Evolutionary conservation across 2,329 filamentous ascomycete species (phyloP), one percentile per base, ranked within the genome.

Genomic region (Sporothrix euskadiensis): DNA sequence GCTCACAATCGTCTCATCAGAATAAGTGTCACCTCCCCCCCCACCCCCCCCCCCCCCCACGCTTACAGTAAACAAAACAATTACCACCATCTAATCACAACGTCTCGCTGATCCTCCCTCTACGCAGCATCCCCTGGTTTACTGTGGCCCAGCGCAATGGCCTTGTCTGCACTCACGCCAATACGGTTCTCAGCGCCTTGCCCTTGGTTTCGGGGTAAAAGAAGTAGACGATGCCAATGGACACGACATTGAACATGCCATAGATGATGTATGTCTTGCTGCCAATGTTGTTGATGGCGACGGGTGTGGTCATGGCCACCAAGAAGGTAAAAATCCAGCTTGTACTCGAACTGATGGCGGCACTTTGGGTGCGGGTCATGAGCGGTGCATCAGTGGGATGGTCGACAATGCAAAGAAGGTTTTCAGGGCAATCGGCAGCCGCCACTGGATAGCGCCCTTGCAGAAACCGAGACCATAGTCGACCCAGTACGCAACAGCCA

Each of bases 311-410:
- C 81, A 83, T 83, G 12, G 80, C 79, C 19, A 84, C 81, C n/a
- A 85, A 80, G 73, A 85, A 84, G 78, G 84, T 83, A 82, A 83
- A 85, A 41, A 86, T 81, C 85, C 85, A 87, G 76, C 85, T 84
- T 76, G 85, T 86, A 0, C 84, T 86, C 0, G 87, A 32, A 49
- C 26, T 49, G 19, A 69, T 69, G 30, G 30, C 61, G 3, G 71
- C 52, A 12, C 65, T 56, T 52, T 69, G 71, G 0, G 65, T 52
- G 39, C 71, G 71, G 2, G 57, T 73, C 61, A 68, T 66, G 12
- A 76, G 74, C 10, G 74, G 71, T 32, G 69, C 72, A 39, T 75
- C 73, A 83, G 80, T 26, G 83, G 73, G 30, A 81, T 82, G 2
- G 84, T 82, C 76, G 85, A 84, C 69, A 75, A 63, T 2, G 65